phyloP scores from a whole-genome alignment of 805 yeast genomes.

The Lachancea sp. region DNA sequence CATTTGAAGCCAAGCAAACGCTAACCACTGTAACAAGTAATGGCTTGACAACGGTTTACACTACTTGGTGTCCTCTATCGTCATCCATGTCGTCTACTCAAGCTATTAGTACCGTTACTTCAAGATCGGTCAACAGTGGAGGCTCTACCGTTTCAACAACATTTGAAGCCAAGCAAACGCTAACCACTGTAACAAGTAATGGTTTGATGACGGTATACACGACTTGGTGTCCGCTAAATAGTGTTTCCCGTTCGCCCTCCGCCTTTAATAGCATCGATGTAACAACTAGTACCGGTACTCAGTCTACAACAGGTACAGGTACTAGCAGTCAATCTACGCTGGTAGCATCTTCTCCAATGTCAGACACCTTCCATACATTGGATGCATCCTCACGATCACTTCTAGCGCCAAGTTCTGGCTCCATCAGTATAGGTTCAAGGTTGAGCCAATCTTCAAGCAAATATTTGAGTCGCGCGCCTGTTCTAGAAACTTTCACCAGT shows the following conservation, averaged over 20 bases:
- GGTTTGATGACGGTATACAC: slow-evolving; percentile 15
- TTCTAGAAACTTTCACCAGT: neutral
- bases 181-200: slow-evolving; percentile 6
- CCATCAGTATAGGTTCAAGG: too few relatives aligned
- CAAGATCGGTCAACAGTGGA: neutral
- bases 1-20: slow-evolving; percentile 11
- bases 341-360: neutral
- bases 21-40: slow-evolving; percentile 6
- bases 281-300: neutral
- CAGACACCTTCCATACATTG: neutral
- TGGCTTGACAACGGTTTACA: slow-evolving; percentile 12
- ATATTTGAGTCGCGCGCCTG: too few relatives aligned
- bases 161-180: slow-evolving; percentile 9
- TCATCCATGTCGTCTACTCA: neutral
- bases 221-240: slow-evolving; percentile 15
- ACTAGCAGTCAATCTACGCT: neutral
- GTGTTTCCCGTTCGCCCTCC: neutral
- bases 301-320: neutral
- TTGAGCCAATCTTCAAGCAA: too few relatives aligned
- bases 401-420: too few relatives aligned
- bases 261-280: neutral
- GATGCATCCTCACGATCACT: too few relatives aligned
- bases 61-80: slow-evolving; percentile 19
- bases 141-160: slow-evolving; percentile 7
- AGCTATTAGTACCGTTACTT: neutral